A percentile compares a stretch with the other conserved stretches of the same genome.
phyloP scores from a whole-genome alignment of 306 rosid species.

The Gastrolobium villosum region DNA sequence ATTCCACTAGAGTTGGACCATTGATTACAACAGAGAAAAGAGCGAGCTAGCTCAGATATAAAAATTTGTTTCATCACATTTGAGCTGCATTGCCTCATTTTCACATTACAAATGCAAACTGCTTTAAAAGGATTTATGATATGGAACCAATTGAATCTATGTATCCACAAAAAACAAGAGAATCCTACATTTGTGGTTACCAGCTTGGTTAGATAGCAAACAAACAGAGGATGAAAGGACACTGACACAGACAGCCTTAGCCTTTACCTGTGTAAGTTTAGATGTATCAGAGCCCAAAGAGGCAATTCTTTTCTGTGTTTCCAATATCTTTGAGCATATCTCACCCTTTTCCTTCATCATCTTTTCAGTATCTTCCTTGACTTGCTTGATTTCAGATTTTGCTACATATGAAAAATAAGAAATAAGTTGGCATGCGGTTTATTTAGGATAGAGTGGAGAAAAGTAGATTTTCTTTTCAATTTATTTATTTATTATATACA shows the following conservation, averaged over 20 bases:
- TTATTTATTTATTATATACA: no score
- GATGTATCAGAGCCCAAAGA: conserved; percentile 69
- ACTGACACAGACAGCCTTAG: neutral
- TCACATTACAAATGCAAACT: conserved; percentile 19
- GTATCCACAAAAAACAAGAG: neutral
- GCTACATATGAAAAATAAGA: conserved; percentile 53
- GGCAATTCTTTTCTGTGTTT: conserved; percentile 64
- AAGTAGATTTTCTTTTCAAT: no score
- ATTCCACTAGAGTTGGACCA: conserved; percentile 5
- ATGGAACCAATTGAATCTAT: neutral
- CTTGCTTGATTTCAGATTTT: conserved; percentile 59
- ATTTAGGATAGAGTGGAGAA: no score
- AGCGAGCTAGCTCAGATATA: neutral
- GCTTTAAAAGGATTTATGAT: neutral
- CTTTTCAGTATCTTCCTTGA: conserved; percentile 64
- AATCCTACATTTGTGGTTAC: no score
- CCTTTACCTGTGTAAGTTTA: conserved; percentile 77
- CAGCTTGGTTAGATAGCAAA: no score
- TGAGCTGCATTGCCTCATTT: neutral
- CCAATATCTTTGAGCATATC: conserved; percentile 77
- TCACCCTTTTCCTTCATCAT: conserved; percentile 70
- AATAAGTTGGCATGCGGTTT: neutral
- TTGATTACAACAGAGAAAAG: conserved; percentile 13
- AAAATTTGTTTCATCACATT: conserved; percentile 19
- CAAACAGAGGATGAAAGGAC: neutral